These are phyloP conservation scores for Xylaria sp. DNA, from an alignment of 2,329 filamentous ascomycete species.

Conservation along the genomic window DNA sequence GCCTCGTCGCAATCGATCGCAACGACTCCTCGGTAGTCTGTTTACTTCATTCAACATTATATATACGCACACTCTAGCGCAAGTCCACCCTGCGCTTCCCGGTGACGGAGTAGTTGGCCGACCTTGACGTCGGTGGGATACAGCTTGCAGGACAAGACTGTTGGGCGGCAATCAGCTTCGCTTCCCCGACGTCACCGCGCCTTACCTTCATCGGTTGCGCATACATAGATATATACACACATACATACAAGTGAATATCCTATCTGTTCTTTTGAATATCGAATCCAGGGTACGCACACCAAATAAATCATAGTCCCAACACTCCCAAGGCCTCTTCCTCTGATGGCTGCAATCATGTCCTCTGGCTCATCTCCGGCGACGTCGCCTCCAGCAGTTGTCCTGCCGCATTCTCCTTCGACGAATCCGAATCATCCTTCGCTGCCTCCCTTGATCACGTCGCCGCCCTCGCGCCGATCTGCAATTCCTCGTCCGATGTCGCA, in stretches of 20 bases:
- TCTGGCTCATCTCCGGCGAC: slow-evolving; percentile 65
- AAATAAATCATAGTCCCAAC: slow-evolving; percentile 23
- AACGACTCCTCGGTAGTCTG: slow-evolving; percentile 10
- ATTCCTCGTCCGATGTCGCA: slow-evolving; percentile 77
- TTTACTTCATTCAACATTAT: slow-evolving; percentile 27
- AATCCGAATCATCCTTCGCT: slow-evolving; percentile 66
- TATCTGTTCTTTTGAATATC: slow-evolving; percentile 36
- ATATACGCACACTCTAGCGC: slow-evolving; percentile 27
- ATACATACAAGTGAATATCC: slow-evolving; percentile 25
- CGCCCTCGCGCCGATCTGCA: slow-evolving; percentile 68
- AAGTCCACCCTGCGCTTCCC: slow-evolving; percentile 17
- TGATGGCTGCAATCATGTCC: slow-evolving; percentile 68
- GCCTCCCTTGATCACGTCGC: slow-evolving; percentile 68
- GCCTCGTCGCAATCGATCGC: slow-evolving; percentile 28
- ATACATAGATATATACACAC: slow-evolving; percentile 26
- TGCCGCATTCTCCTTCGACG: slow-evolving; percentile 51
- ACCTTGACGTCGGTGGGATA: slow-evolving; percentile 41
- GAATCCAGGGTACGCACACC: slow-evolving; percentile 48
- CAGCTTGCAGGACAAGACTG: slow-evolving; percentile 52
- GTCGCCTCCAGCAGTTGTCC: slow-evolving; percentile 62
- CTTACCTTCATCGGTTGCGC: slow-evolving; percentile 29
- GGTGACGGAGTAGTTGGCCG: slow-evolving; percentile 16
- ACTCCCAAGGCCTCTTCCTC: slow-evolving; percentile 50
- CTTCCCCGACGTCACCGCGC: slow-evolving; percentile 33
- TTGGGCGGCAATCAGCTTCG: slow-evolving; percentile 41